A percentile compares a stretch with the other conserved stretches of the same genome.
These are phyloP conservation scores for Debaryomyces singareniensis DNA, from an alignment of 1,139 yeast genomes.

Conservation along the genomic window DNA sequence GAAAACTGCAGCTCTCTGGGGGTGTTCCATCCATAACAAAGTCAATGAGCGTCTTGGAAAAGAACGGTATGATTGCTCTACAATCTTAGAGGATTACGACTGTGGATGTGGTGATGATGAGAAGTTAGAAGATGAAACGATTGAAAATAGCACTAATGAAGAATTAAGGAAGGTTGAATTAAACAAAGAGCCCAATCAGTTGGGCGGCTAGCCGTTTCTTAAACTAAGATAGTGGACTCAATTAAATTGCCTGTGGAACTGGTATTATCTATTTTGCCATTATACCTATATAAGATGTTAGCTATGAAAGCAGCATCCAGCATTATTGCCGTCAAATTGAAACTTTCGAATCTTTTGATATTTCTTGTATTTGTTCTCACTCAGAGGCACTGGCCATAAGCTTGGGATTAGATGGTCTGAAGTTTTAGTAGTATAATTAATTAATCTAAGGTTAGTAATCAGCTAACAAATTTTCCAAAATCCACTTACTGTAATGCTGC, in stretches of 20 bases:
- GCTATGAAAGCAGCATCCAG: conserved; percentile 43
- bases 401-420: conserved; percentile 51
- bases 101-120: conserved; percentile 92
- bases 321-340: conserved; percentile 7
- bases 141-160: conserved; percentile 30
- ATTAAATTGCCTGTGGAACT: too few relatives aligned
- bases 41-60: conserved; percentile 74
- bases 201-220: conserved; percentile 24
- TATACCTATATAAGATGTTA: conserved; percentile 9
- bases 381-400: conserved; percentile 44
- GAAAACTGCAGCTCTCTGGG: conserved; percentile 89
- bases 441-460: conserved; percentile 19
- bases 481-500: conserved; percentile 43
- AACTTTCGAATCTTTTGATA: conserved; percentile 16
- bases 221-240: too few relatives aligned
- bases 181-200: conserved; percentile 31
- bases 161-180: conserved; percentile 38
- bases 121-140: conserved; percentile 32
- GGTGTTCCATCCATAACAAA: conserved; percentile 85
- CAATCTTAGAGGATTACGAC: conserved; percentile 81
- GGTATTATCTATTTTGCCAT: too few relatives aligned
- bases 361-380: conserved; percentile 39
- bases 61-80: conserved; percentile 73
- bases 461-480: neutral
- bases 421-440: conserved; percentile 39